Conservation (phyloP, 2,329 filamentous ascomycete species). For the Diplodia seriata region DNA sequence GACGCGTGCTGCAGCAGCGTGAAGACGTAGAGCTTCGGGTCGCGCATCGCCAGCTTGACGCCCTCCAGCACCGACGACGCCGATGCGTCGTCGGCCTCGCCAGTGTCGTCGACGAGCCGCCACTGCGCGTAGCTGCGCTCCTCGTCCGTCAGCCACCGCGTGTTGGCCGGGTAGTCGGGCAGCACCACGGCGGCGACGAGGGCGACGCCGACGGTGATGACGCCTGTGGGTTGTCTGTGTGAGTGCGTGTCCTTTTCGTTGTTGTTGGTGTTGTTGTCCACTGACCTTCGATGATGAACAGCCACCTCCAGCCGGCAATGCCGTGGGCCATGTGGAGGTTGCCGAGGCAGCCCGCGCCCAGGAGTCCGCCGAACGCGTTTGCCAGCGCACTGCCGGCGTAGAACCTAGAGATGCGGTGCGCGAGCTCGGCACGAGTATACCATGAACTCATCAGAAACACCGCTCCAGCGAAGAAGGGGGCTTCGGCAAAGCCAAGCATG, state of each 20-base stretch:
- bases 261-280: not conserved
- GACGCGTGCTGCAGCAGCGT: constrained; percentile 62
- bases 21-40: constrained; percentile 62
- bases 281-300: constrained; percentile 32
- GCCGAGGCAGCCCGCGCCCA: constrained; percentile 34
- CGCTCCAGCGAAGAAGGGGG: constrained; percentile 45
- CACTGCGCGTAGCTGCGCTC: constrained; percentile 35
- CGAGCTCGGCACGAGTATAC: constrained; percentile 35
- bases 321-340: constrained; percentile 35
- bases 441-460: constrained; percentile 38
- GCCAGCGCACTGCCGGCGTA: constrained; percentile 33
- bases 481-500: constrained; percentile 58
- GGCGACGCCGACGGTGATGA: constrained; percentile 33
- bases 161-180: constrained; percentile 35
- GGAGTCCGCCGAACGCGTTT: constrained; percentile 35
- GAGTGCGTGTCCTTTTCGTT: not conserved
- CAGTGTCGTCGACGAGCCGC: constrained; percentile 51
- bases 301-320: constrained; percentile 34
- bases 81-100: constrained; percentile 51
- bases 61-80: constrained; percentile 54
- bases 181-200: constrained; percentile 31
- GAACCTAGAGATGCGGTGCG: constrained; percentile 33
- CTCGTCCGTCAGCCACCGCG: constrained; percentile 34
- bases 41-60: constrained; percentile 56
- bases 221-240: not conserved